Conservation (phyloP, 768 basidiomycete genomes). For the Leccinum truebloodii region DNA sequence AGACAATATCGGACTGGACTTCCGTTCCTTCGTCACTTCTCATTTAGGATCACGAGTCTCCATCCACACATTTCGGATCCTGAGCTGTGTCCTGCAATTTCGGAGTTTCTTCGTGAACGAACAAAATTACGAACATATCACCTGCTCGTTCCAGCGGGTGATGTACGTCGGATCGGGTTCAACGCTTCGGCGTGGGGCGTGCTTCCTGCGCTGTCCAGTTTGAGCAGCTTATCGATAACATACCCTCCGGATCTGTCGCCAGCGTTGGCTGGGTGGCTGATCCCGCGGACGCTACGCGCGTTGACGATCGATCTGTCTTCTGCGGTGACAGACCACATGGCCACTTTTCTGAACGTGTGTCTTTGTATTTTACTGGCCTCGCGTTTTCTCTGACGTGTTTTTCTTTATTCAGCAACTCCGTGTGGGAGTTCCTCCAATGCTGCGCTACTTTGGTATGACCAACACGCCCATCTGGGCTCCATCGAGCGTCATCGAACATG, state of each 20-base stretch:
- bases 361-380: not conserved
- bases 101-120: constrained; percentile 63
- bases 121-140: constrained; percentile 52
- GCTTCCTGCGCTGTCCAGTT: constrained; percentile 52
- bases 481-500: constrained; percentile 51
- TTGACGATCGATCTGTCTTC: constrained; percentile 44
- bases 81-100: constrained; percentile 68
- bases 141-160: constrained; percentile 44
- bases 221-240: constrained; percentile 59
- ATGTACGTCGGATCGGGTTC: constrained; percentile 59
- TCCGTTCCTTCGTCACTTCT: constrained; percentile 67
- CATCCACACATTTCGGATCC: constrained; percentile 49
- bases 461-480: constrained; percentile 45
- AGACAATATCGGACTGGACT: constrained; percentile 43
- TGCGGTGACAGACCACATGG: constrained; percentile 40
- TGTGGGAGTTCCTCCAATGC: constrained; percentile 50
- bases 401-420: constrained; percentile 52
- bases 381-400: not conserved
- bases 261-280: constrained; percentile 65
- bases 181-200: constrained; percentile 74
- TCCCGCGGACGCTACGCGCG: constrained; percentile 54
- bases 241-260: constrained; percentile 65
- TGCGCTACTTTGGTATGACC: constrained; percentile 58
- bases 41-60: constrained; percentile 49
- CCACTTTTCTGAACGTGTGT: constrained; percentile 44